Evolutionary conservation across 345 rosid genomes (phyloP), one percentile per base, ranked within the genome.

Genomic region (Heritiera littoralis): DNA sequence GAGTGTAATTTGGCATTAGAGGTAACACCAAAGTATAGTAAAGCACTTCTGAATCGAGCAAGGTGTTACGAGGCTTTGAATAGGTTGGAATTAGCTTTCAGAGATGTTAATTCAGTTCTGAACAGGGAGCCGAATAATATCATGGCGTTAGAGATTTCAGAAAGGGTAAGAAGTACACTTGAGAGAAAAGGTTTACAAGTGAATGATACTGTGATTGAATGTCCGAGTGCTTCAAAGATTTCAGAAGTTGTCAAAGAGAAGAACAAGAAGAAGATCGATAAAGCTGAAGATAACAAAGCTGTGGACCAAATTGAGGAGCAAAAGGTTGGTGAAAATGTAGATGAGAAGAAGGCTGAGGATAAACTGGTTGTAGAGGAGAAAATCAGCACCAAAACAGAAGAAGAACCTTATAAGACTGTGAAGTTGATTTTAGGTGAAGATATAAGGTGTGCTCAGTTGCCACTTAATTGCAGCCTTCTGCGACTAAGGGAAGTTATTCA

Each of bases 51-150:
- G 74, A 95, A 95, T 86, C 88, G 98, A 82, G 94, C 98, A 1
- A 89, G 97, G 84, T 95, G 98, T 78, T 92, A 91, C 3, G 99
- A 95, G 83, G 92, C 93, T 14, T 85, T 95, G 91, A 92, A 92
- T 84, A 88, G 89, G 83, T 82, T 91, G 23, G 98, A 93, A 84
- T 89, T 91, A 75, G 93, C 98, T 0, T 73, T 92, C 58, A 87
- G 84, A 88, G 99, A 95, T 84, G 92, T 93, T 59, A 83, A 77
- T 77, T 30, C 78, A 55, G 98, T 95, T 78, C 85, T 93, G 66
- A 83, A 88, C 38, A 66, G 85, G 72, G 99, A 95, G 83, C 94
- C 91, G 0, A 90, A 89, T 41, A 95, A 93, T 85, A 76, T 86
- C 40, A 93, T 90, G 90, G 98, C 97, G 13, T 68, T 84, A 13